Percentiles rank a stretch among this genome's conserved stretches.
Conservation (phyloP, 106 monocot genomes). For the Agapanthus africanus region DNA sequence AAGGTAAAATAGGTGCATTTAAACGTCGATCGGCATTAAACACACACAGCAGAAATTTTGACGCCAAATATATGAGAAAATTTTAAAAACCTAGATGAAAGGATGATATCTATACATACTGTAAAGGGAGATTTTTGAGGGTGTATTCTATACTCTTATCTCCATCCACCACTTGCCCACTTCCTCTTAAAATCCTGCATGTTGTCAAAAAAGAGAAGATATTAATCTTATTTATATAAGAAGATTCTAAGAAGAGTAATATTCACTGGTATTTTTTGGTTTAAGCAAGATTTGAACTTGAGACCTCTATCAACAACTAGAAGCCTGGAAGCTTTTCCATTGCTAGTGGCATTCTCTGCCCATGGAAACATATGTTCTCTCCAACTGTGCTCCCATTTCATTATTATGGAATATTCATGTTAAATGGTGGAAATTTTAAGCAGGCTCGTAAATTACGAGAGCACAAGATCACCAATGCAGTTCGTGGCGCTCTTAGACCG, state of each 20-base stretch:
- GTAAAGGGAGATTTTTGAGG: slow-evolving; percentile 57
- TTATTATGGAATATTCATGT: neutral
- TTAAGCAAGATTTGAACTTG: no score
- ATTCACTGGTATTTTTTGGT: neutral
- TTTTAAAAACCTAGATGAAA: neutral
- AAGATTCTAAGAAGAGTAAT: neutral
- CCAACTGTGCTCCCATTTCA: no score
- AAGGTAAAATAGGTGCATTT: neutral
- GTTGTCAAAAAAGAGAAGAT: neutral
- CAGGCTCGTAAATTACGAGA: neutral
- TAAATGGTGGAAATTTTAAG: neutral
- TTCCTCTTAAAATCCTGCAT: slow-evolving; percentile 70
- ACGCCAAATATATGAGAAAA: neutral
- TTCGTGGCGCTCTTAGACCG: no score
- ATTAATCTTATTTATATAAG: no score
- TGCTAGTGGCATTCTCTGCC: no score
- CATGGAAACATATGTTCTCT: neutral
- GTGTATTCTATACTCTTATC: slow-evolving; percentile 76
- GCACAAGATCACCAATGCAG: no score
- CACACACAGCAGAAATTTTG: neutral
- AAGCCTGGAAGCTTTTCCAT: no score
- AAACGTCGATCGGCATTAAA: neutral
- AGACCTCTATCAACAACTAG: no score
- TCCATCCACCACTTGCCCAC: slow-evolving; percentile 78
- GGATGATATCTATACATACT: slow-evolving; percentile 25